Evolutionary conservation across 2,329 filamentous ascomycete genomes (phyloP), one percentile per base, ranked within the genome.

Genomic region (Colletotrichum sp.): DNA sequence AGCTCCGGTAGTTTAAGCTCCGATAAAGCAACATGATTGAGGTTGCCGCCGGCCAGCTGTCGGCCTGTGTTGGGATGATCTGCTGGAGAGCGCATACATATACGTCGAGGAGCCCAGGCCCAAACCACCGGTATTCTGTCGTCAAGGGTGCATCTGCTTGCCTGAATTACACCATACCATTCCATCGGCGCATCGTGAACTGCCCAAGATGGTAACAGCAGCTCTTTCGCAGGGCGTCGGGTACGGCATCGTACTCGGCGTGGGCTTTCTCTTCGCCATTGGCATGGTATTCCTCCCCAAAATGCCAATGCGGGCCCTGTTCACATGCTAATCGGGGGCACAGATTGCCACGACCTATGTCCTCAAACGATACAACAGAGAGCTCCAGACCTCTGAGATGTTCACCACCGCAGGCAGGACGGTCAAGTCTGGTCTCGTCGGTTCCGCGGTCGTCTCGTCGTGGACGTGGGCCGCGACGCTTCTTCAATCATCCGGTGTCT

Each of bases 301-400:
- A 3, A 7, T 12, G 21, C 24, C 12, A 6, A 7, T 12, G 3
- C n/a, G 10, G 5, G 13, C 3, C 10, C 8, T 6, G 7, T 52
- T 43, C 57, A 48, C 9, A 13, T 39, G 59, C 65, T 74, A 36
- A 74, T 21, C n/a, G 0, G 0, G 7, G 8, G 10, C 4, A 6
- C 32, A 76, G 85, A 94, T 94, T 80, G 85, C 91, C 69, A 93
- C 93, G n/a, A 95, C 93, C 3, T 93, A 93, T 84, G 89, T 94
- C 32, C 85, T 95, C 74, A 93, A 93, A 81, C 87, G 92, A 82
- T 91, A 85, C 79, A 86, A 86, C 79, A 83, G 84, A 66, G 95
- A 97, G 83, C 87, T 96, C 4, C 95, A 98, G 83, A 98, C 96
- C 0, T 95, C 93, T 2, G 95, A 96, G 84, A 95, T 95, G 90